Conservation (phyloP, 805 yeast species). For the Saccharomycopsis sp. region DNA sequence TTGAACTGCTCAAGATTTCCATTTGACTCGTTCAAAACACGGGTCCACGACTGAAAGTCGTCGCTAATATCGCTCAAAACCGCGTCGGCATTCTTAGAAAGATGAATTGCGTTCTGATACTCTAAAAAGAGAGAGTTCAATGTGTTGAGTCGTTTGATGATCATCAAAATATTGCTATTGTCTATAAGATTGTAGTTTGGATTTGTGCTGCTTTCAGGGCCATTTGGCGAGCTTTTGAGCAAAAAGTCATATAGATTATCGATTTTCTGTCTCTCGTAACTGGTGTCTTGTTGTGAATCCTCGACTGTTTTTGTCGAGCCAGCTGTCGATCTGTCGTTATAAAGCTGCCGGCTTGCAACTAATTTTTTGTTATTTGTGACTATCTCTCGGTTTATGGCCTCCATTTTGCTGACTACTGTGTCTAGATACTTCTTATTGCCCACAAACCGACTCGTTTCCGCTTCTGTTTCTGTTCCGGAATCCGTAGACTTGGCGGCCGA, state of each 20-base stretch:
- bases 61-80: constrained; percentile 1
- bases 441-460: neutral
- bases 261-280: constrained; percentile 3
- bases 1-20: constrained; percentile 8
- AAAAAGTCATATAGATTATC: constrained; percentile 7
- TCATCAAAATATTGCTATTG: neutral
- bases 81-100: constrained; percentile 9
- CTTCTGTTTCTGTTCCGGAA: neutral
- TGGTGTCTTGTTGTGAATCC: neutral
- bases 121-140: constrained; percentile 16
- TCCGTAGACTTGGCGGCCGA: no score
- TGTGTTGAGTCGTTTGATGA: constrained; percentile 15
- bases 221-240: neutral
- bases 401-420: constrained; percentile 13
- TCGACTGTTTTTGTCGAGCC: neutral
- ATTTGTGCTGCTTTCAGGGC: neutral
- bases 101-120: constrained; percentile 8
- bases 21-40: constrained; percentile 4
- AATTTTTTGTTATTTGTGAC: constrained; percentile 17
- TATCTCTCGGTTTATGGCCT: constrained; percentile 18
- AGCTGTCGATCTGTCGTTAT: neutral
- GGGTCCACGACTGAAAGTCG: constrained; percentile 15
- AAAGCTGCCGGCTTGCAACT: constrained; percentile 13
- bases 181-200: neutral
- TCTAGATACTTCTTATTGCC: constrained; percentile 13